These are phyloP conservation scores for Pisolithus sp. DNA, from an alignment of 768 basidiomycete genomes.

Conservation along the genomic window DNA sequence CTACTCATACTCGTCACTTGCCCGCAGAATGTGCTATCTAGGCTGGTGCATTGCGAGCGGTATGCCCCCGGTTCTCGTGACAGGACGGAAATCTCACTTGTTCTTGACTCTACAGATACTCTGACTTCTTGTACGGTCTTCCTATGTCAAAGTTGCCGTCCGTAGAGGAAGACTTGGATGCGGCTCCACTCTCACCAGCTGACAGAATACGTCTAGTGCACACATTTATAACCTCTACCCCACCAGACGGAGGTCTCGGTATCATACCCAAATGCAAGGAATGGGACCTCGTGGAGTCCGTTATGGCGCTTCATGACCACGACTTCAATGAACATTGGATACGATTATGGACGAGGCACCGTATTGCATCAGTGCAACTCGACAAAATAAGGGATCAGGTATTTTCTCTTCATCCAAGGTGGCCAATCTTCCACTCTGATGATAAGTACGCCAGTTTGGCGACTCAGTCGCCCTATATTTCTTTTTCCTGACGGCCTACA, in stretches of 20 bases:
- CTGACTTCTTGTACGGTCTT: slow-evolving; percentile 72
- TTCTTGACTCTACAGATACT: slow-evolving; percentile 38
- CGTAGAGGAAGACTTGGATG: slow-evolving; percentile 37
- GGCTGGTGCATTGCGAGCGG: slow-evolving; percentile 71
- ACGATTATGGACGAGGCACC: slow-evolving; percentile 61
- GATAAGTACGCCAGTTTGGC: slow-evolving; percentile 48
- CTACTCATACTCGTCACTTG: slow-evolving; percentile 73
- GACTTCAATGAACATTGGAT: slow-evolving; percentile 79
- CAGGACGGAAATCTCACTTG: background rate
- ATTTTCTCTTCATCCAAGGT: slow-evolving; percentile 11
- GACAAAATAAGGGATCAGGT: slow-evolving; percentile 69
- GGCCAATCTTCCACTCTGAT: background rate
- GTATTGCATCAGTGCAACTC: slow-evolving; percentile 59
- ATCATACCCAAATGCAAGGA: slow-evolving; percentile 63
- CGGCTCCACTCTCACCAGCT: slow-evolving; percentile 49
- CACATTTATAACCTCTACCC: slow-evolving; percentile 60
- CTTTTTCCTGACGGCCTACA: slow-evolving; percentile 80
- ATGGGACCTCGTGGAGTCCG: slow-evolving; percentile 77
- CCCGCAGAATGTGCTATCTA: slow-evolving; percentile 51
- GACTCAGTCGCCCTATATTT: slow-evolving; percentile 85
- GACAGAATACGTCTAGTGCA: slow-evolving; percentile 80
- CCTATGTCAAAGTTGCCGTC: slow-evolving; percentile 46
- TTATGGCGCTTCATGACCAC: slow-evolving; percentile 81
- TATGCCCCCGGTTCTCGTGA: slow-evolving; percentile 27
- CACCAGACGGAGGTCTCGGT: slow-evolving; percentile 77